Base-by-base conservation (phyloP, 116 monocot species). In the Dioscorea cayenensis region DNA sequence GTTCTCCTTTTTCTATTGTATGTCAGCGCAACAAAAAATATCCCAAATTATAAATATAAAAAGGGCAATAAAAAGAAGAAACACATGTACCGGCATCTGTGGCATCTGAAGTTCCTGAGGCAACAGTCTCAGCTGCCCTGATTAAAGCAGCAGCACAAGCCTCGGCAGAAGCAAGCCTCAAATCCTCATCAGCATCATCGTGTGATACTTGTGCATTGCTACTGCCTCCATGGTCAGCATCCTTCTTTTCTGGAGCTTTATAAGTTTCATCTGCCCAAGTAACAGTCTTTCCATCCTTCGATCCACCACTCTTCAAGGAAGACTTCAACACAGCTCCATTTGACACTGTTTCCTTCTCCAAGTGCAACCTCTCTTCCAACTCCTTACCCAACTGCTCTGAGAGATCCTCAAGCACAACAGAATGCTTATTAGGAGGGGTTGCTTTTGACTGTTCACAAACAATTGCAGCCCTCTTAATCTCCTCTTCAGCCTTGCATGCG, bases 191-290 rank as follows among this genome's bases (percentile, higher is more conserved):
- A 36, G 43, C 50, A 37, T 83, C 76, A 74, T 82, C 81, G 28
- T 80, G 20, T 66, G 50, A 28, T 28, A 68, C 59, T 38, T 70
- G 66, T 27, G 72, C 14, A 28, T 28, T 72, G 36, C 14, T 38
- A 21, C 7, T 76, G 28, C 48, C 75, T 71, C 70, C 37, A 69
- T n/a, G 48, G 29, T 6, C 60, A 55, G 18, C 35, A n/a, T 52
- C 51, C 36, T 64, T 74, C 52, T 76, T 78, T 61, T 70, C 61
- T 21, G 65, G 17, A 77, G 36, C 51, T 16, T 21, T 62, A 68
- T 73, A 22, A 21, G 63, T 64, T 71, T 80, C 78, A 62, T 93
- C 94, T 51, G 91, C 89, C 94, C 99, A 99, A 74, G 75, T 94
- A 64, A 99, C 85, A 73, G 71, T 75, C n/a, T 67, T 79, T 28